Evolutionary conservation across 2,329 filamentous ascomycete genomes (phyloP), one percentile per base, ranked within the genome.

Genomic region (Samsoniella hepiali): DNA sequence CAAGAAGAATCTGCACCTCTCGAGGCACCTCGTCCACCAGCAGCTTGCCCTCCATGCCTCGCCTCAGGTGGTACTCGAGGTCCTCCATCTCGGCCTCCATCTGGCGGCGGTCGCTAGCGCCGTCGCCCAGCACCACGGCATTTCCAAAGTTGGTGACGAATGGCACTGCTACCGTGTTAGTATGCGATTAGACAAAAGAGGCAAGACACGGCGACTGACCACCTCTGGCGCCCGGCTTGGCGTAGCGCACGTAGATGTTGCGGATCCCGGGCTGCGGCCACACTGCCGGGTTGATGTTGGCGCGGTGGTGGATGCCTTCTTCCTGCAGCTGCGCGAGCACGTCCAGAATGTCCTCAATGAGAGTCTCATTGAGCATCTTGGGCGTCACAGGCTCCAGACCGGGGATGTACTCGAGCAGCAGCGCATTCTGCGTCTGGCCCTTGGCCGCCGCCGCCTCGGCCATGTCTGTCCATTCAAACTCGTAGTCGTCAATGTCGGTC

Each of bases 371-470:
- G 7, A 49, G 47, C 38, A 36, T 47, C 5, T 55, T 13, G 10
- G 29, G 13, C 11, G 31, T 29, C 3, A 47, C 7, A 36, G 59
- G 40, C 38, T 31, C 50, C 40, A 47, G 42, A 2, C 38, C 49
- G 6, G 58, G 58, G 6, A 61, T 61, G 38, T 61, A 54, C 27
- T 61, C 58, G 22, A 61, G 49, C 27, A 61, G 27, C 58, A 61
- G 58, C n/a, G 45, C 58, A 15, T 61, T 61, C 42, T 47, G 55
- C 29, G 55, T 58, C 29, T 57, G 38, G 15, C 54, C 32, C 42
- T 34, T 36, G 15, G 31, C 55, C 6, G n/a, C 15, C 7, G 55
- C 55, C 8, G 55, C 55, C 31, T 58, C 57, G 29, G 45, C 57
- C 57, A 60, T 51, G 57, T 58, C 55, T 36, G 55, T 47, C 55